Conservation (phyloP, 2,329 filamentous ascomycete species). For the Colletotrichum theobromicola region DNA sequence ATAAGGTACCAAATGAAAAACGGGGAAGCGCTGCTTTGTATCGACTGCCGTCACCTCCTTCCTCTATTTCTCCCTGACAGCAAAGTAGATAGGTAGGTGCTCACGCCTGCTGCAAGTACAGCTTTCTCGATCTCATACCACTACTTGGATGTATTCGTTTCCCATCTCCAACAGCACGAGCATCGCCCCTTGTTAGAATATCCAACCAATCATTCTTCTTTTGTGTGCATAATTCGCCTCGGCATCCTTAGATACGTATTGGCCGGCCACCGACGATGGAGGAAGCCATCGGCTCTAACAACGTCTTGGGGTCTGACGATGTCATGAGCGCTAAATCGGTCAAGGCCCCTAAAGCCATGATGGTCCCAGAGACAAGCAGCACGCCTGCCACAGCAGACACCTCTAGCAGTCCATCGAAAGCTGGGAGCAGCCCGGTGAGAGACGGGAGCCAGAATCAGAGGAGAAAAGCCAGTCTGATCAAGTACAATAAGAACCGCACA, state of each 20-base stretch:
- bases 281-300: background rate
- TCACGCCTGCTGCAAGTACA: background rate
- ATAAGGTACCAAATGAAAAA: background rate
- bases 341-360: background rate
- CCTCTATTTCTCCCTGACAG: background rate
- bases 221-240: background rate
- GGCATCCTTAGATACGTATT: background rate
- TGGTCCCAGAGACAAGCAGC: background rate
- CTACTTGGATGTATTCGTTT: background rate
- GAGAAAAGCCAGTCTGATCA: background rate
- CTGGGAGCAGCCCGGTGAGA: background rate
- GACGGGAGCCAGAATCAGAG: background rate
- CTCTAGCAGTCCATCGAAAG: background rate
- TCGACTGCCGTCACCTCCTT: background rate
- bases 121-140: background rate
- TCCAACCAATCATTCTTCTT: background rate
- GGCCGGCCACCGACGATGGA: background rate
- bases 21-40: background rate
- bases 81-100: background rate
- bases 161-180: background rate
- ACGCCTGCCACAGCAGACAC: background rate
- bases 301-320: no score
- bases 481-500: background rate
- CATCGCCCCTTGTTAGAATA: background rate
- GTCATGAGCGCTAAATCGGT: no score